Evolutionary conservation across 2,329 filamentous ascomycete species (phyloP).

Genomic region (Diaporthe sp.): DNA sequence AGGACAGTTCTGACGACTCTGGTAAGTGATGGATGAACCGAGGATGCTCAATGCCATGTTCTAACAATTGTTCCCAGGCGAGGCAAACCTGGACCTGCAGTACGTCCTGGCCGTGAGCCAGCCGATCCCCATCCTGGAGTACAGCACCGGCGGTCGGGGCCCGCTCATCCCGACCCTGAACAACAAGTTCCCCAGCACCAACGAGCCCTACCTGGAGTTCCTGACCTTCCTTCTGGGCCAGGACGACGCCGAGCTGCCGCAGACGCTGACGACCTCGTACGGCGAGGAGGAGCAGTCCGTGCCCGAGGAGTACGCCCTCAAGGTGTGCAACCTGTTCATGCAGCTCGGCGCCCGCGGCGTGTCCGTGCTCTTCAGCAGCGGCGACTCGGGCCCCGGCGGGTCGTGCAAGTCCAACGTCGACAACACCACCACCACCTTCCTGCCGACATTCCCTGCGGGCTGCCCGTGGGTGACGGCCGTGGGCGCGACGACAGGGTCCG

Average conservation of each 20-base stretch:
- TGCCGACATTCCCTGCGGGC: slow-evolving; percentile 46
- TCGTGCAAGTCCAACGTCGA: slow-evolving; percentile 38
- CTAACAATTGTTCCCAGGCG: background rate
- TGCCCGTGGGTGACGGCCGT: slow-evolving; percentile 70
- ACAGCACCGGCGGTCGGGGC: slow-evolving; percentile 45
- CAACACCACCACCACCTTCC: slow-evolving; percentile 38
- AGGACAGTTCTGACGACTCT: slow-evolving; percentile 55
- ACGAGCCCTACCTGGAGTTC: slow-evolving; percentile 78
- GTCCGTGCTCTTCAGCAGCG: slow-evolving; percentile 67
- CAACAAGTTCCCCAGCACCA: slow-evolving; percentile 68
- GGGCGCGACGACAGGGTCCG: slow-evolving; percentile 62
- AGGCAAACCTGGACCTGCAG: slow-evolving; percentile 47
- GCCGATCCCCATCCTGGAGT: slow-evolving; percentile 46
- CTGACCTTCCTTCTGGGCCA: slow-evolving; percentile 71
- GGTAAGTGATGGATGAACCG: slow-evolving; percentile 42
- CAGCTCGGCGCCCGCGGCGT: slow-evolving; percentile 75
- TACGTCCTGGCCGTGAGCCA: slow-evolving; percentile 41
- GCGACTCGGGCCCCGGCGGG: slow-evolving; percentile 33
- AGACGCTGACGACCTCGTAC: slow-evolving; percentile 74
- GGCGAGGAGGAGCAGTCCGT: slow-evolving; percentile 76
- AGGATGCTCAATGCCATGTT: background rate
- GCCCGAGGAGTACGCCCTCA: slow-evolving; percentile 69
- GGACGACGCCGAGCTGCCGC: slow-evolving; percentile 63
- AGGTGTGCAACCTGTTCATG: slow-evolving; percentile 73
- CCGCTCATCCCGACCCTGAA: slow-evolving; percentile 67